Evolutionary conservation across 495 filamentous ascomycete genomes (phyloP), one percentile per base, ranked within the genome.

Genomic region (Glutinoglossum americanum): DNA sequence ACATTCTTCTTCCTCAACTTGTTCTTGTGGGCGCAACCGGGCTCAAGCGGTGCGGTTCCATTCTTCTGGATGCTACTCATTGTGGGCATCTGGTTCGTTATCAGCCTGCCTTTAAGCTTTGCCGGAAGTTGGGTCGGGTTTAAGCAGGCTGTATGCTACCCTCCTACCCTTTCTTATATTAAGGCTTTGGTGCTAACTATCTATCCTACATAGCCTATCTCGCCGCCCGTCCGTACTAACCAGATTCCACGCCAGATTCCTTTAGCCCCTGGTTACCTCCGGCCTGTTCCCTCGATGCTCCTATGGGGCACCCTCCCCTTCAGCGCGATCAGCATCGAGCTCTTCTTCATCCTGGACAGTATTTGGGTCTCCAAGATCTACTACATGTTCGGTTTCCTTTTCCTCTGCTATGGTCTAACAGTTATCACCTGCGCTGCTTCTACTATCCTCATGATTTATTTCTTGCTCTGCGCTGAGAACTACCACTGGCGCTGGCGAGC

Each of bases 341-440:
- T 98, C 15, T 94, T 92, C 76, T 95, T 94, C 70, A 95, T 98
- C 71, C 92, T 96, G 85, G 89, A 81, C 70, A 89, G 83, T 10
- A 87, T 98, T 65, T 98, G 92, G 92, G 89, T 88, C 69, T 85
- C 80, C 74, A 90, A 90, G 73, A 87, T 98, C 58, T 98, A 98
- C 74, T 98, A 98, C 74, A 98, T 98, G 92, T 98, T 98, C 63
- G 92, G 92, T 30, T 98, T 98, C 76, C 75, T 98, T 41, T 98
- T 98, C 74, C 72, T 98, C 55, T 94, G 88, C 76, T 98, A 93
- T 69, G 90, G 85, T 17, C 79, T 98, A 61, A 96, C 97, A 88
- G 88, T 97, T 65, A 84, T 95, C 65, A 96, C 92, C 4, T 86
- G 83, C 56, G 90, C 92, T 1, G 84, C 88, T 2, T 89, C 92